Conservation (phyloP, 2,329 filamentous ascomycete species). For the Neonectria hederae region DNA sequence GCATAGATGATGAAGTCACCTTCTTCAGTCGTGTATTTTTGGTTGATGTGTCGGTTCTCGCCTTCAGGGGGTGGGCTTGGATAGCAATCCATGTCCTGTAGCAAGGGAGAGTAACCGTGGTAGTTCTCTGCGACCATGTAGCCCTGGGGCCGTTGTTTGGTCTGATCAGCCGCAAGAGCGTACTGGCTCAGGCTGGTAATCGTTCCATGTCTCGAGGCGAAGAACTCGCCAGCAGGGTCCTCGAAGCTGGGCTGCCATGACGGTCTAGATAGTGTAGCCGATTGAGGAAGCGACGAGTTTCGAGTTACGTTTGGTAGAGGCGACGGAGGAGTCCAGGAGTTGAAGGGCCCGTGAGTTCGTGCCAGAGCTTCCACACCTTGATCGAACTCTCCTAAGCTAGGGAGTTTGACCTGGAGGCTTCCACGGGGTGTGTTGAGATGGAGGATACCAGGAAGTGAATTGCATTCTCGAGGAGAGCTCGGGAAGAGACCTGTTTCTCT, state of each 20-base stretch:
- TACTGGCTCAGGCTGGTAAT: slow-evolving; percentile 32
- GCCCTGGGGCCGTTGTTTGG: slow-evolving; percentile 31
- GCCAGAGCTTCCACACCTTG: slow-evolving; percentile 50
- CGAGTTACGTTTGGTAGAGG: slow-evolving; percentile 40
- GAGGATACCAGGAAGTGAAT: slow-evolving; percentile 37
- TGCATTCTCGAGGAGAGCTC: slow-evolving; percentile 36
- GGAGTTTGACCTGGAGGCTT: slow-evolving; percentile 42
- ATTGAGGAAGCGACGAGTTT: slow-evolving; percentile 38
- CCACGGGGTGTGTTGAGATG: slow-evolving; percentile 29
- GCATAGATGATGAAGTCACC: slow-evolving; percentile 56
- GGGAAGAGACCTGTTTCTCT: slow-evolving; percentile 33
- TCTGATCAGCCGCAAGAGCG: slow-evolving; percentile 28
- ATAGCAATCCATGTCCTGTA: slow-evolving; percentile 43
- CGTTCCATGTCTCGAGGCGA: slow-evolving; percentile 28
- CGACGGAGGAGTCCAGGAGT: slow-evolving; percentile 42
- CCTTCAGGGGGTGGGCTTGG: slow-evolving; percentile 50
- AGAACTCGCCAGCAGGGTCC: slow-evolving; percentile 16
- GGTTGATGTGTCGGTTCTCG: slow-evolving; percentile 53
- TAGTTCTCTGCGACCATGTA: slow-evolving; percentile 38
- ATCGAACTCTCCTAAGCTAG: slow-evolving; percentile 51
- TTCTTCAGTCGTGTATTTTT: slow-evolving; percentile 56
- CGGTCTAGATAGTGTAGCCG: slow-evolving; percentile 23
- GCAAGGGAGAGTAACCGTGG: slow-evolving; percentile 35
- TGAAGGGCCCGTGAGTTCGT: slow-evolving; percentile 43
- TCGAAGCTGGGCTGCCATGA: slow-evolving; percentile 31